Base-by-base conservation (phyloP, 805 yeast species). In the Lachancea thermotolerans region DNA sequence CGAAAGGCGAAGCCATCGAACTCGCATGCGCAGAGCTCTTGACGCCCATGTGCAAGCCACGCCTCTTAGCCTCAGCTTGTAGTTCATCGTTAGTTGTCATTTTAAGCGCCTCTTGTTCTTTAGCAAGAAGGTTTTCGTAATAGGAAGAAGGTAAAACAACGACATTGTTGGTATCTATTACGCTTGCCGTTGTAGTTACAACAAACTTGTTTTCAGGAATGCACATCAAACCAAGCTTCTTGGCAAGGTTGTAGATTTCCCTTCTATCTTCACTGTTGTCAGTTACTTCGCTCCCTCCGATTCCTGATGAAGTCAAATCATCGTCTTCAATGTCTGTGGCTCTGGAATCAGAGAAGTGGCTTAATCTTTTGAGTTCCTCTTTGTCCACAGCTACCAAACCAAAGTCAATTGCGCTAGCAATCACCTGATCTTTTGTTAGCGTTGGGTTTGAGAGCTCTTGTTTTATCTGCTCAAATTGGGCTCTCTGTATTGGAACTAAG, bases 111-210 rank as follows among this genome's bases (percentile, higher is more conserved):
- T 71, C 57, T 1, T 66, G 45, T 40, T 72, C 77, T 17, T 66
- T 71, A 45, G 74, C 71, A 27, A 75, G 58, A 49, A 84, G 63
- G 57, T 77, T 77, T 50, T 75, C 74, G 62, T 81, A 84, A 58
- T 82, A 82, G 1, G 80, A 71, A 5, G 73, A 67, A 5, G 91
- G 89, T 30, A 84, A 58, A 9, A 81, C 79, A 47, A 80, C 81
- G 30, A 82, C 80, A 49, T 77, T 75, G 3, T 68, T 62, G 10
- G 71, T 61, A 51, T 81, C 85, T 3, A 85, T 78, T 4, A 63
- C 64, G 51, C 74, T 70, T 8, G 77, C 73, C 32, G 74, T 74
- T 1, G 84, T 78, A 0, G 89, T 81, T 1, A 85, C 79, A 49
- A 83, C 68, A 52, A 75, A 82, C 2, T 80, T 69, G n/a, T 71